These are phyloP conservation scores for Lichtheimia hyalospora DNA, from an alignment of 371 early-diverging fungal genomes.

Conservation along the genomic window DNA sequence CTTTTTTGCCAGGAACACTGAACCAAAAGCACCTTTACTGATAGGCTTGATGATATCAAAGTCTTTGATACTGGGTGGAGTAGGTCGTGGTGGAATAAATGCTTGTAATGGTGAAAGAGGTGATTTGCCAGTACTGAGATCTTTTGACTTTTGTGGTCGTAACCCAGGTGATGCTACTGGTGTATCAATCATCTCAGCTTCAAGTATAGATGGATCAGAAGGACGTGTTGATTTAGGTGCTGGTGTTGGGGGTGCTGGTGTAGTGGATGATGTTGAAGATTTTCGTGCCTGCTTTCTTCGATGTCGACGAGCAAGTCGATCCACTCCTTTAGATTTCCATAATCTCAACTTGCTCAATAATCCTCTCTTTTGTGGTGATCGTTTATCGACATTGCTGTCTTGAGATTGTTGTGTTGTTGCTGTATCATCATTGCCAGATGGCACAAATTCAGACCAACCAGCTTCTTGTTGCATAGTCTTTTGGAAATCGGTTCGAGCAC, in stretches of 20 bases:
- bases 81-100: constrained; percentile 35
- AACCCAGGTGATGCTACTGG: constrained; percentile 35
- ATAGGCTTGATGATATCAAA: constrained; percentile 93
- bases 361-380: constrained; percentile 1
- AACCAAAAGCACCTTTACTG: constrained; percentile 90
- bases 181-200: constrained; percentile 43
- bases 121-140: constrained; percentile 26
- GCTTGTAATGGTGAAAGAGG: constrained; percentile 53
- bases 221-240: constrained; percentile 1
- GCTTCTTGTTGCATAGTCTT: constrained; percentile 28
- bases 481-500: constrained; percentile 36
- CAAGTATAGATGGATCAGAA: constrained; percentile 25
- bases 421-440: constrained; percentile 3
- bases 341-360: constrained; percentile 6
- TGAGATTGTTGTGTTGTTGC: background rate
- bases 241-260: background rate
- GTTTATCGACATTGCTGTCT: background rate
- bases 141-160: constrained; percentile 14
- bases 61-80: constrained; percentile 81
- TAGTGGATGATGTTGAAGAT: background rate
- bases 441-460: constrained; percentile 46
- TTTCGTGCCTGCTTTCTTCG: constrained; percentile 2
- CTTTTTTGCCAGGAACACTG: constrained; percentile 86
- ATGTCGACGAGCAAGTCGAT: constrained; percentile 5
- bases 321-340: constrained; percentile 10